Percentiles rank a stretch among this genome's conserved stretches.
These are phyloP conservation scores for Lophiotrema nucula DNA, from an alignment of 495 filamentous ascomycete genomes.

Conservation along the genomic window DNA sequence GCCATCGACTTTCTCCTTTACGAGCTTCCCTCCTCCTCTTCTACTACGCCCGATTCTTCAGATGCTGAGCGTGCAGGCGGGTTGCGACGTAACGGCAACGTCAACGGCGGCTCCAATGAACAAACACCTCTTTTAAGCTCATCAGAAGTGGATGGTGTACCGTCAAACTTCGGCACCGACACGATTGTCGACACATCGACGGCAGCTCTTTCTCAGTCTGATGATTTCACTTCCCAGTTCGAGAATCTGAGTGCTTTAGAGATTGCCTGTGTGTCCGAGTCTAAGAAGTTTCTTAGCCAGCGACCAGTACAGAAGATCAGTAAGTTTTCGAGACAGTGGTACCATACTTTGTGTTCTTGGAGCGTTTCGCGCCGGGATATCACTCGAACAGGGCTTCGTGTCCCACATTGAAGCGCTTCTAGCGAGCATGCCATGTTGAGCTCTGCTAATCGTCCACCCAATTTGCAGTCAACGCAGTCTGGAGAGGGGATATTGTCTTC, in stretches of 20 bases:
- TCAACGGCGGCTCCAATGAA: not conserved
- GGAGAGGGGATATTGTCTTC: constrained; percentile 80
- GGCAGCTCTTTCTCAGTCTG: constrained; percentile 43
- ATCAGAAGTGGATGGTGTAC: no score
- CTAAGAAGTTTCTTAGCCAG: constrained; percentile 89
- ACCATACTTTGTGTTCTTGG: no score
- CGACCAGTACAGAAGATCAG: constrained; percentile 79
- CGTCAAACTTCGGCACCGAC: constrained; percentile 38
- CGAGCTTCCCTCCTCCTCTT: constrained; percentile 57
- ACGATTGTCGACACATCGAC: constrained; percentile 5
- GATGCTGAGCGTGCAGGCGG: constrained; percentile 6
- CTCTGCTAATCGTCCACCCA: no score
- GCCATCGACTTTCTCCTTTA: constrained; percentile 80
- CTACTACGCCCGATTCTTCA: not conserved
- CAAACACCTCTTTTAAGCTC: constrained; percentile 20
- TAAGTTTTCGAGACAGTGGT: no score
- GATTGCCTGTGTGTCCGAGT: constrained; percentile 83
- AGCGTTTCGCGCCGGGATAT: no score
- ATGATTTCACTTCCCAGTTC: constrained; percentile 65
- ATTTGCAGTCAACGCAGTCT: no score
- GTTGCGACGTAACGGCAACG: constrained; percentile 2
- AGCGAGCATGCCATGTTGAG: no score
- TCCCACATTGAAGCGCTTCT: no score
- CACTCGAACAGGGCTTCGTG: no score
- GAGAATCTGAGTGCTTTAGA: constrained; percentile 82